Conservation (phyloP, 1,139 yeast species). For the Arxiozyma heterogenica region DNA sequence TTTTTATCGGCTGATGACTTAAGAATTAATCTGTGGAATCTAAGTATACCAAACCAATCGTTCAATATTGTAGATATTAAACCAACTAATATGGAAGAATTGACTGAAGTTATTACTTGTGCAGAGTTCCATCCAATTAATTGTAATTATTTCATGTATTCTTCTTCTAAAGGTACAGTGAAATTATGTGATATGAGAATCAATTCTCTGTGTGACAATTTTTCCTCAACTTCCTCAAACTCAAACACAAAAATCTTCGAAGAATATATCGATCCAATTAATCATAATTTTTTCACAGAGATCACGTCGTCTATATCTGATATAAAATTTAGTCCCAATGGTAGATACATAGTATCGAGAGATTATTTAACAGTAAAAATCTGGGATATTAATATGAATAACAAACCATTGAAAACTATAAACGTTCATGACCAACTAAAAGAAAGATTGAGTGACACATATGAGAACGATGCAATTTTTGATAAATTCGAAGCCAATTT, state of each 20-base stretch:
- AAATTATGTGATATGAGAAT: conserved; percentile 95
- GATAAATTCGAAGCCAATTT: conserved; percentile 97
- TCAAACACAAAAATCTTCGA: conserved; percentile 77
- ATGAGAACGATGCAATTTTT: conserved; percentile 96
- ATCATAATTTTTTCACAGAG: conserved; percentile 94
- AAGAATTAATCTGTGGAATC: conserved; percentile 91
- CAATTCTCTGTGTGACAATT: conserved; percentile 81
- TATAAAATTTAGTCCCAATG: conserved; percentile 86
- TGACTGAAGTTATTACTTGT: conserved; percentile 96
- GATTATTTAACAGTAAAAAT: conserved; percentile 96
- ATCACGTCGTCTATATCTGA: conserved; percentile 92
- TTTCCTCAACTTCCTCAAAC: background rate
- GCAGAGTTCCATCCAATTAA: conserved; percentile 93
- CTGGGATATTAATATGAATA: conserved; percentile 98
- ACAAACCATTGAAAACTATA: conserved; percentile 85
- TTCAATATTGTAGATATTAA: conserved; percentile 96
- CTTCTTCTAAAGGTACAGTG: conserved; percentile 94
- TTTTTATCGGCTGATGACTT: conserved; percentile 89
- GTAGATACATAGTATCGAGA: conserved; percentile 87
- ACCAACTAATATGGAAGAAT: conserved; percentile 97
- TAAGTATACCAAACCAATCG: conserved; percentile 89
- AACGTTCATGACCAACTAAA: conserved; percentile 93
- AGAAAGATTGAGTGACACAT: conserved; percentile 90
- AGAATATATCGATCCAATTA: conserved; percentile 86
- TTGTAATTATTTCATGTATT: conserved; percentile 92